A percentile compares a stretch with the other conserved stretches of the same genome.
These are phyloP conservation scores for Naganishia kalamii DNA, from an alignment of 768 basidiomycete species.

Conservation along the genomic window DNA sequence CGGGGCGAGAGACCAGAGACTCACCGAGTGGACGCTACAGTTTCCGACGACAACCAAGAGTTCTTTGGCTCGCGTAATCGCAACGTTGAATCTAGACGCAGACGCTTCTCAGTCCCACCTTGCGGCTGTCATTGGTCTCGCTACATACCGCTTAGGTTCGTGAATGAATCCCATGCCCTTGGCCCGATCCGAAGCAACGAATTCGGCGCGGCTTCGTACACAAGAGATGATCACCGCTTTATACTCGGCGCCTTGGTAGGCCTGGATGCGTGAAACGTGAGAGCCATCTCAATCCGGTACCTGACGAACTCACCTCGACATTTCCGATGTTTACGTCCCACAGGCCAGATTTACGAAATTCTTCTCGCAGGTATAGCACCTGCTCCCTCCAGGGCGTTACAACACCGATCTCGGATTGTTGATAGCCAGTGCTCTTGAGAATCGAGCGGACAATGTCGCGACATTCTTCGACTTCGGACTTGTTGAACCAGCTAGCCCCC, in stretches of 20 bases:
- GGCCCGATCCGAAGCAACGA: constrained; percentile 37
- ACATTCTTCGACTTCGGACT: constrained; percentile 33
- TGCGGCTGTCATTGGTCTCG: no score
- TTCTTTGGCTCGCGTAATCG: constrained; percentile 48
- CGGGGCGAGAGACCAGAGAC: background rate
- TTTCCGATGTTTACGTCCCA: constrained; percentile 46
- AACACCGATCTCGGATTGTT: constrained; percentile 41
- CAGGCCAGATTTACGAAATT: constrained; percentile 30
- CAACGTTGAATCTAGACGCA: constrained; percentile 46
- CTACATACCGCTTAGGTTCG: constrained; percentile 43
- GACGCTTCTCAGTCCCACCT: no score
- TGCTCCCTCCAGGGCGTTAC: constrained; percentile 48
- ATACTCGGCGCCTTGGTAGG: constrained; percentile 47
- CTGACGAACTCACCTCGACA: constrained; percentile 32
- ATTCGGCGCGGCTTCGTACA: constrained; percentile 35
- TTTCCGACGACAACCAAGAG: constrained; percentile 46
- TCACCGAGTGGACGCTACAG: constrained; percentile 37
- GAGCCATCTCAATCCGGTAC: background rate
- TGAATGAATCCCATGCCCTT: constrained; percentile 44
- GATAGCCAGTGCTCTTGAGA: constrained; percentile 23
- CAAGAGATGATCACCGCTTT: constrained; percentile 32
- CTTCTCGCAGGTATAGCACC: constrained; percentile 44
- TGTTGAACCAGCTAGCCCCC: constrained; percentile 25
- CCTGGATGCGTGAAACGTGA: constrained; percentile 18
- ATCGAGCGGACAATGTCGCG: constrained; percentile 30